A percentile compares a stretch with the other conserved stretches of the same genome.
Conservation (phyloP, 129 eudicot species). For the Flaveria brownii region DNA sequence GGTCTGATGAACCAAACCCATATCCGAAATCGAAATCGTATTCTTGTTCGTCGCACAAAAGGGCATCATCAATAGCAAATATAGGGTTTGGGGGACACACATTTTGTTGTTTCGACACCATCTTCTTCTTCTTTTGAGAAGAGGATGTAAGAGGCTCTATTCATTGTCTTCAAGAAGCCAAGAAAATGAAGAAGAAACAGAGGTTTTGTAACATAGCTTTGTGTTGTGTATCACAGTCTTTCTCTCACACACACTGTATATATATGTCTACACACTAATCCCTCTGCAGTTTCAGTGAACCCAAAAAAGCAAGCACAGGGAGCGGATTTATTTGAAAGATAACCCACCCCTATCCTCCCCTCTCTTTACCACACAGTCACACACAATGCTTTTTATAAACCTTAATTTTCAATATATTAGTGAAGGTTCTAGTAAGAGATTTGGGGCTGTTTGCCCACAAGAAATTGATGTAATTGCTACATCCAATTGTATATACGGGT, state of each 20-base stretch:
- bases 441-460: conserved; percentile 22
- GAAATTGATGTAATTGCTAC: conserved; percentile 26
- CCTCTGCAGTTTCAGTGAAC: conserved; percentile 22
- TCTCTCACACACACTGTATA: conserved; percentile 22
- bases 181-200: conserved; percentile 24
- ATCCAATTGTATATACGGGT: conserved; percentile 33
- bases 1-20: conserved; percentile 30
- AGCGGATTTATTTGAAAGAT: conserved; percentile 49
- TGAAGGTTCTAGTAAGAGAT: neutral
- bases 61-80: conserved; percentile 49
- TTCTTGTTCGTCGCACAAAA: conserved; percentile 71
- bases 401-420: neutral
- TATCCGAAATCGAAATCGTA: conserved; percentile 31
- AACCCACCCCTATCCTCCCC: conserved; percentile 49
- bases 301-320: conserved; percentile 38
- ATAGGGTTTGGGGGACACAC: conserved; percentile 46
- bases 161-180: conserved; percentile 63
- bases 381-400: neutral
- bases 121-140: conserved; percentile 50
- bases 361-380: neutral
- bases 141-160: conserved; percentile 46
- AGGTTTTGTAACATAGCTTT: conserved; percentile 34
- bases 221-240: conserved; percentile 14
- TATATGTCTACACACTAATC: neutral
- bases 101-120: conserved; percentile 40